These are phyloP conservation scores for Eimeria brunetti DNA, from an alignment of 169 alveolate species.

Conservation along the genomic window DNA sequence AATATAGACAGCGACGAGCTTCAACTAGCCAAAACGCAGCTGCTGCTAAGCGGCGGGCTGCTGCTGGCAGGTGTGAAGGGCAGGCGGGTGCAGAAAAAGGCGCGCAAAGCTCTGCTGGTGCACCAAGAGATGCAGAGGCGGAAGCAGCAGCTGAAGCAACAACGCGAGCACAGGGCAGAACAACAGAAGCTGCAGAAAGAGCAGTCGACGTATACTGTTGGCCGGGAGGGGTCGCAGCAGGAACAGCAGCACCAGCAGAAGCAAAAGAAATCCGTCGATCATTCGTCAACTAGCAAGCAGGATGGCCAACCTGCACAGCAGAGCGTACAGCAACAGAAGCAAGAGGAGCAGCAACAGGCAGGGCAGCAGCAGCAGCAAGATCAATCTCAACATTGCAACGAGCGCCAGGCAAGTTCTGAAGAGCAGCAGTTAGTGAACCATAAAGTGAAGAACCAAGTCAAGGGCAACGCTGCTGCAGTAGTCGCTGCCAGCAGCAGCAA, in stretches of 20 bases:
- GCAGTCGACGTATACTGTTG: neutral
- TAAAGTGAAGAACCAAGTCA: neutral
- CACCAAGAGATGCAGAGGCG: constrained; percentile 43
- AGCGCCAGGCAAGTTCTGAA: neutral
- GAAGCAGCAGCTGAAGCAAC: constrained; percentile 65
- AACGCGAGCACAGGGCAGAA: constrained; percentile 18
- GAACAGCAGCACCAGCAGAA: constrained; percentile 38
- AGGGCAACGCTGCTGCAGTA: neutral
- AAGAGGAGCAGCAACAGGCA: constrained; percentile 13
- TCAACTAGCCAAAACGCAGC: constrained; percentile 40
- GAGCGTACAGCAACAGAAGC: constrained; percentile 38
- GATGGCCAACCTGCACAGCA: constrained; percentile 41
- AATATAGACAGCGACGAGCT: constrained; percentile 1
- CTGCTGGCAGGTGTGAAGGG: constrained; percentile 56
- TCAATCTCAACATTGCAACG: neutral
- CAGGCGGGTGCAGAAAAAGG: constrained; percentile 52
- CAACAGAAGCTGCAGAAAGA: constrained; percentile 22
- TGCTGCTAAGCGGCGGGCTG: constrained; percentile 1
- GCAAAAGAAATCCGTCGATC: neutral
- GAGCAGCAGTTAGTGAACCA: neutral
- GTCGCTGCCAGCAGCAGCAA: constrained; percentile 23
- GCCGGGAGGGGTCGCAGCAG: neutral
- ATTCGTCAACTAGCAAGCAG: neutral
- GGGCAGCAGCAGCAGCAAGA: constrained; percentile 5
- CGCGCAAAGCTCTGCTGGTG: constrained; percentile 27